Evolutionary conservation across 345 rosid species (phyloP).

Genomic region (Rhodomyrtus tomentosa): DNA sequence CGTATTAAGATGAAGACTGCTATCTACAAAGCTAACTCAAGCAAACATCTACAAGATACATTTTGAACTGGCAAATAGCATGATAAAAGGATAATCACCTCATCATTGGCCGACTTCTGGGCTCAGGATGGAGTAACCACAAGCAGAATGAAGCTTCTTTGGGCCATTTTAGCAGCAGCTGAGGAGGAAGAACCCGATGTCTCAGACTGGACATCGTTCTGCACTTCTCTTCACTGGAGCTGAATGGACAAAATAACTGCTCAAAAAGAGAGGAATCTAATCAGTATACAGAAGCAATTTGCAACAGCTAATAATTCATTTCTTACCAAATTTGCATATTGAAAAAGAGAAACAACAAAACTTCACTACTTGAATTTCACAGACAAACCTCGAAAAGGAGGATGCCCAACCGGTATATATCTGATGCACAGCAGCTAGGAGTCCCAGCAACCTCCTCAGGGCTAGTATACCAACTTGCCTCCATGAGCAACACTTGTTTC

Average conservation of each 20-base stretch:
- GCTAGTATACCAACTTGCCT: conserved; percentile 76
- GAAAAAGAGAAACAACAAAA: background rate
- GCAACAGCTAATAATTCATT: background rate
- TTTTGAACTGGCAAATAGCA: background rate
- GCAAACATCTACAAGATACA: background rate
- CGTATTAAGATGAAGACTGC: background rate
- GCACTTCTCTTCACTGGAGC: conserved; percentile 39
- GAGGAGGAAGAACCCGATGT: conserved; percentile 96
- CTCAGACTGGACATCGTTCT: conserved; percentile 86
- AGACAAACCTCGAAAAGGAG: conserved; percentile 82
- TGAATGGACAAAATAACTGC: conserved; percentile 39
- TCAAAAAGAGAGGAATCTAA: conserved; percentile 11
- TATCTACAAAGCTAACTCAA: background rate
- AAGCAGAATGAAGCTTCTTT: conserved; percentile 94
- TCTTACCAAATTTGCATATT: background rate
- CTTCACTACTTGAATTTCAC: background rate
- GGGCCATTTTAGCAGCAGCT: conserved; percentile 68
- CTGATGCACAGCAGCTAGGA: conserved; percentile 67
- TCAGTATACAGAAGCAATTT: conserved; percentile 2
- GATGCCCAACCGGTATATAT: conserved; percentile 77
- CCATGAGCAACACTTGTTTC: conserved; percentile 79
- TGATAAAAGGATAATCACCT: conserved; percentile 28
- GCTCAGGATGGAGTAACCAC: conserved; percentile 91
- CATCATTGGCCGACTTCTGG: conserved; percentile 66
- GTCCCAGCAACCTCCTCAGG: conserved; percentile 75